Evolutionary conservation across 1,139 yeast species (phyloP).

Genomic region (Taphrina confusa): DNA sequence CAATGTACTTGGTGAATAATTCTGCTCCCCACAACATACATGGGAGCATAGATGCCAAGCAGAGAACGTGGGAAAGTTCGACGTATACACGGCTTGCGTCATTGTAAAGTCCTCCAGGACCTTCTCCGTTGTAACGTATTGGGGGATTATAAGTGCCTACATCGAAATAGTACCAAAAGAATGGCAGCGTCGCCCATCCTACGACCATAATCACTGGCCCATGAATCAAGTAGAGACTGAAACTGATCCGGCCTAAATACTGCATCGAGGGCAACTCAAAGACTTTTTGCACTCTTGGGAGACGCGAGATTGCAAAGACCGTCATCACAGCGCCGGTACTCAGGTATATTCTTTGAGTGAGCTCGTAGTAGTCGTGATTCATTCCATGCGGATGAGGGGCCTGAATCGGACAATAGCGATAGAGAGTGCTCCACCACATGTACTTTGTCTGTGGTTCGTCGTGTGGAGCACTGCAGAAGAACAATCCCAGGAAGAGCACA

Average conservation of each 20-base stretch:
- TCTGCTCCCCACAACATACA: constrained; percentile 26
- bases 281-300: constrained; percentile 3
- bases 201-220: constrained; percentile 19
- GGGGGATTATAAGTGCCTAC: constrained; percentile 25
- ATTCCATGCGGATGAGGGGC: background rate
- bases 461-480: constrained; percentile 17
- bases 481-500: constrained; percentile 14
- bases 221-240: constrained; percentile 26
- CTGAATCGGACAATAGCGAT: constrained; percentile 13
- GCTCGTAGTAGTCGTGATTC: constrained; percentile 2
- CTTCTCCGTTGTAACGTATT: constrained; percentile 6
- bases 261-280: constrained; percentile 21
- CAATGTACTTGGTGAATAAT: constrained; percentile 11
- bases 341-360: background rate
- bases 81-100: constrained; percentile 8
- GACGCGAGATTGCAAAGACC: constrained; percentile 20
- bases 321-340: constrained; percentile 16
- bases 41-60: constrained; percentile 16
- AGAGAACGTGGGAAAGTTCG: constrained; percentile 18
- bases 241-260: constrained; percentile 18
- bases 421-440: constrained; percentile 20
- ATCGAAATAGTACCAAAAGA: constrained; percentile 15
- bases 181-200: constrained; percentile 17
- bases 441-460: constrained; percentile 24
- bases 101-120: constrained; percentile 4